Evolutionary conservation across 192 early-diverging fungal species (phyloP).

Genomic region (Mortierella antarctica): DNA sequence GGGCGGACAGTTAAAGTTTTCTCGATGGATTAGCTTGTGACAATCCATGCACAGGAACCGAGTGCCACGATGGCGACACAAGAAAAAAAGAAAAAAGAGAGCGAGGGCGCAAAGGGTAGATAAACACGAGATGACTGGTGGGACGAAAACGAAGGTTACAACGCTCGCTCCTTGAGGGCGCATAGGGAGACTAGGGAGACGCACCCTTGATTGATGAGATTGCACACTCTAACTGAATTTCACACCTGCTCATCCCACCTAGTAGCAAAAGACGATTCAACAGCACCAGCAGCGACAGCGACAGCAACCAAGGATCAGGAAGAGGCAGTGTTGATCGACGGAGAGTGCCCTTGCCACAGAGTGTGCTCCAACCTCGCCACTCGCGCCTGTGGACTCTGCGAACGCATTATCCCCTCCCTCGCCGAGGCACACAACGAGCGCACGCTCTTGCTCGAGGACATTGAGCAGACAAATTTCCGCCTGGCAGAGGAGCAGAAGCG

Average conservation of each 20-base stretch:
- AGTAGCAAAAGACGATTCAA: background rate
- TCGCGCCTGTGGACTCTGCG: constrained; percentile 48
- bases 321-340: constrained; percentile 25
- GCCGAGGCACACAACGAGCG: constrained; percentile 62
- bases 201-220: background rate
- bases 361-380: constrained; percentile 37
- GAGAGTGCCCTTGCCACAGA: constrained; percentile 54
- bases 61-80: too few relatives aligned
- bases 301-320: constrained; percentile 23
- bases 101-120: too few relatives aligned
- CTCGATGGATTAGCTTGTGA: constrained; percentile 14
- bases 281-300: constrained; percentile 3
- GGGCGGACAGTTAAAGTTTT: constrained; percentile 15
- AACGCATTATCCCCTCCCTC: constrained; percentile 52
- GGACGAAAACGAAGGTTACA: too few relatives aligned
- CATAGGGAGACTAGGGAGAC: constrained; percentile 4
- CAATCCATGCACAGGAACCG: background rate
- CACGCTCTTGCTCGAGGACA: constrained; percentile 59
- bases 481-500: constrained; percentile 70
- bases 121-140: too few relatives aligned
- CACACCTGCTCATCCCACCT: background rate
- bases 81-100: too few relatives aligned
- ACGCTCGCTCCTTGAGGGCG: background rate
- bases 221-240: too few relatives aligned
- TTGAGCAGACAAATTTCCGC: constrained; percentile 66